Conservation (phyloP, 139 green algal genomes). For the Nannochloris sp. region DNA sequence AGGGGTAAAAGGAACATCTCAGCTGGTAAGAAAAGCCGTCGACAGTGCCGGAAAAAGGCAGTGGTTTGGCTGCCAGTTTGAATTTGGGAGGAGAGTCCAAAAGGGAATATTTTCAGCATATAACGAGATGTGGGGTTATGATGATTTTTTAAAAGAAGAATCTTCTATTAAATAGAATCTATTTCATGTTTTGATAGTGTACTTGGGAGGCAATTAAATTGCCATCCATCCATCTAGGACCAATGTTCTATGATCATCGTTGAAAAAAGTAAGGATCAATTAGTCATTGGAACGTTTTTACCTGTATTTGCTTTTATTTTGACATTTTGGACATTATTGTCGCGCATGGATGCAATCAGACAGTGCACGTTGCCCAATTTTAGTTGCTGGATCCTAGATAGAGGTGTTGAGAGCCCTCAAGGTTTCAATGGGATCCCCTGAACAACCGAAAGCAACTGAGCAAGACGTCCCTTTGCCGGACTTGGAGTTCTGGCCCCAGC, state of each 20-base stretch:
- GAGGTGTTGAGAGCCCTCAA: not conserved
- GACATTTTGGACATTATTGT: too few relatives aligned
- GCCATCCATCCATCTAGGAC: too few relatives aligned
- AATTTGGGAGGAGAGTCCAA: not conserved
- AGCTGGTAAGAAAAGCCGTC: too few relatives aligned
- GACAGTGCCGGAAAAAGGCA: not conserved
- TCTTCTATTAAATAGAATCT: not conserved
- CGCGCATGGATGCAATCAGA: too few relatives aligned
- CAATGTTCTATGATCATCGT: too few relatives aligned
- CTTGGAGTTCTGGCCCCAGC: constrained; percentile 5
- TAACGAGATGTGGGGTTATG: not conserved
- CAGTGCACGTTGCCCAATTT: not conserved
- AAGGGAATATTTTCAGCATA: not conserved
- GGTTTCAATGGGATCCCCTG: not conserved
- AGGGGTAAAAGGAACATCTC: too few relatives aligned
- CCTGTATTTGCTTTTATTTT: not conserved
- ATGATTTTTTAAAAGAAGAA: not conserved
- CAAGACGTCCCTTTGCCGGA: not conserved
- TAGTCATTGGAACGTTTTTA: not conserved
- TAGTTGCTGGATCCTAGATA: too few relatives aligned
- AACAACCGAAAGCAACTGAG: not conserved
- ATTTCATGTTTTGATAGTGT: too few relatives aligned
- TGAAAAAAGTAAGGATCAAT: too few relatives aligned
- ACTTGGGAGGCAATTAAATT: too few relatives aligned
- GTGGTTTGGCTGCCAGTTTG: not conserved